Base-by-base conservation (phyloP, 2,329 filamentous ascomycete genomes). In the Sordariomycetes sp. region DNA sequence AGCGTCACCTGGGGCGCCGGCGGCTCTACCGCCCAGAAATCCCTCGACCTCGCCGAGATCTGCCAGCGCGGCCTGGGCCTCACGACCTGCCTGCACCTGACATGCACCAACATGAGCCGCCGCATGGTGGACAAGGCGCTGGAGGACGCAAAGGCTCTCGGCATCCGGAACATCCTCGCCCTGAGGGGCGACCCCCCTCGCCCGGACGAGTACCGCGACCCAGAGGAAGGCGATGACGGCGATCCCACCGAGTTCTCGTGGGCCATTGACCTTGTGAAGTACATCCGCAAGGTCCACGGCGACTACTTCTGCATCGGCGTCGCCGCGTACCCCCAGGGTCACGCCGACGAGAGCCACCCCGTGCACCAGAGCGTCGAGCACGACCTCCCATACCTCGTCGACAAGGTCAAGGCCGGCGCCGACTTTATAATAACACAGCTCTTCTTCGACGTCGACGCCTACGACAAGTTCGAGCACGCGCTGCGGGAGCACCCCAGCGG, bases 371-470 rank as follows among this genome's bases (percentile, higher is more conserved):
- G 78, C 62, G 66, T 85, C 42, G 89, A 95, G 65, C 80, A 87
- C 61, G 94, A 99, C 71, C 72, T 99, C 59, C 89, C 91, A 0
- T 95, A 87, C 65, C 76, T 99, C 57, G 82, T 95, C 12, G 90
- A 96, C 63, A 99, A 99, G 77, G 87, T 86, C 1, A 78, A 86
- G 64, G 94, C 94, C 3, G 94, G 94, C 1, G 94, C 91, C 55
- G 91, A 97, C 72, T 99, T 99, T 67, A 87, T 99, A 71, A 96
- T 99, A 89, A 97, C 94, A 1, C 94, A 99, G 70, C 78, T 99
- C 10, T 97, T 96, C 71, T 99, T 96, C 70, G 90, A 97, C 67
- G 80, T 90, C 25, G 78, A 87, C 3, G 89, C 89, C 20, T 99
- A 95, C 67, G 80, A 85, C 57, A 76, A 76, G 36, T 97, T 95